phyloP scores from a whole-genome alignment of 2,329 filamentous ascomycete species.

The Cordyceps militaris region DNA sequence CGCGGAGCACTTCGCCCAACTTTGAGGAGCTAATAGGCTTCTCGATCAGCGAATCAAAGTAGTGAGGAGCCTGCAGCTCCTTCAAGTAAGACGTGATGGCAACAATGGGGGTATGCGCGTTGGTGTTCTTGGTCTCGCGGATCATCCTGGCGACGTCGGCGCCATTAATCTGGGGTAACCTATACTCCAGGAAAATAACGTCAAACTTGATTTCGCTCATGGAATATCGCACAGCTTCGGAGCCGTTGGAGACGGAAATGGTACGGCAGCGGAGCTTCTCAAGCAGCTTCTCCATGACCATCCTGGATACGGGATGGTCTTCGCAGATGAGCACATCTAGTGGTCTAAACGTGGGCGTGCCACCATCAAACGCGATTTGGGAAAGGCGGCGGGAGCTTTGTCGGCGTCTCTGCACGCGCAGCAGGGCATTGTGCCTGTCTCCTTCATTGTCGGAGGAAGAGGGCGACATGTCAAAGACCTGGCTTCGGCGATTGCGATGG shows the following conservation, averaged over 20 bases:
- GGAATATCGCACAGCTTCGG: slow-evolving; percentile 86
- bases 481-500: slow-evolving; percentile 86
- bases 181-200: slow-evolving; percentile 97
- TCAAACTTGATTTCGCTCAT: slow-evolving; percentile 98
- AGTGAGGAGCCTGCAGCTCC: slow-evolving; percentile 87
- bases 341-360: slow-evolving; percentile 72
- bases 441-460: slow-evolving; percentile 98
- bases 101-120: slow-evolving; percentile 90
- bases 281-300: slow-evolving; percentile 98
- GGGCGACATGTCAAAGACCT: slow-evolving; percentile 92
- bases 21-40: slow-evolving; percentile 94
- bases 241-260: slow-evolving; percentile 82
- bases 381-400: slow-evolving; percentile 93
- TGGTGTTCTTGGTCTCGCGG: slow-evolving; percentile 90
- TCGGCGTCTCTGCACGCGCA: slow-evolving; percentile 88
- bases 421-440: slow-evolving; percentile 78
- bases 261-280: slow-evolving; percentile 94
- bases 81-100: slow-evolving; percentile 98
- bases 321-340: slow-evolving; percentile 94
- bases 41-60: slow-evolving; percentile 92
- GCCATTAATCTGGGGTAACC: slow-evolving; percentile 88
- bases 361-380: slow-evolving; percentile 77
- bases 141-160: slow-evolving; percentile 97
- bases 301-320: slow-evolving; percentile 89
- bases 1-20: slow-evolving; percentile 77